Evolutionary conservation across 2,329 filamentous ascomycete genomes (phyloP).

Genomic region (Chaetomium olivaceum): DNA sequence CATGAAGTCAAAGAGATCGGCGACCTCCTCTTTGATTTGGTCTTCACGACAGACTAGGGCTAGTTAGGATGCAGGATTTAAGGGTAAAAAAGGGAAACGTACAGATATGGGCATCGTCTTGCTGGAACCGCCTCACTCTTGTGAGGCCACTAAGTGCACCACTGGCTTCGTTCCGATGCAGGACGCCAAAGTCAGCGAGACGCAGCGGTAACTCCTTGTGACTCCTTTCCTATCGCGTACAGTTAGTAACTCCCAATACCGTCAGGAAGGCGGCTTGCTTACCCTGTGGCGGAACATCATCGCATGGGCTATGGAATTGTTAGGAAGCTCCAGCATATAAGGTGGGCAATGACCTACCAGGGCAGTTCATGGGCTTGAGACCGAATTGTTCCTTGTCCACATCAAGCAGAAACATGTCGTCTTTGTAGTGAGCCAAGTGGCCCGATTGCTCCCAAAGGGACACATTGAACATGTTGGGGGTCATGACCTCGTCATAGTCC

Average conservation of each 20-base stretch:
- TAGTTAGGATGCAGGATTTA: not conserved
- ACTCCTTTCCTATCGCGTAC: conserved; percentile 56
- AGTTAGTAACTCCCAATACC: not conserved
- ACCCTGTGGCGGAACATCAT: conserved; percentile 36
- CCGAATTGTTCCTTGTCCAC: conserved; percentile 76
- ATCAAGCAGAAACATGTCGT: conserved; percentile 81
- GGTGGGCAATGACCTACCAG: conserved; percentile 38
- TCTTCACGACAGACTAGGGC: conserved; percentile 71
- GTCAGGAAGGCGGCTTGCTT: not conserved
- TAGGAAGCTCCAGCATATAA: not conserved
- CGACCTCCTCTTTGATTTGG: conserved; percentile 73
- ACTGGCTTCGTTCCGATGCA: conserved; percentile 94
- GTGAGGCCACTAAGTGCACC: conserved; percentile 89
- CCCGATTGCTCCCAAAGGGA: conserved; percentile 92
- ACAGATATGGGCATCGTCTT: conserved; percentile 92
- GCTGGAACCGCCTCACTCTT: conserved; percentile 88
- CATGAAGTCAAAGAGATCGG: conserved; percentile 84
- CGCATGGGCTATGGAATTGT: conserved; percentile 29
- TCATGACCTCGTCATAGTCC: conserved; percentile 91
- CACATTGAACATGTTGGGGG: conserved; percentile 95
- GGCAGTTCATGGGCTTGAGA: conserved; percentile 98
- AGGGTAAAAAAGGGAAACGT: not conserved
- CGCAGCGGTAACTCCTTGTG: conserved; percentile 89
- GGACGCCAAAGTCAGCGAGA: conserved; percentile 91
- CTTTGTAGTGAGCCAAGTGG: conserved; percentile 90